phyloP scores from a whole-genome alignment of 164 flowering plant genomes.

The Santalum album region DNA sequence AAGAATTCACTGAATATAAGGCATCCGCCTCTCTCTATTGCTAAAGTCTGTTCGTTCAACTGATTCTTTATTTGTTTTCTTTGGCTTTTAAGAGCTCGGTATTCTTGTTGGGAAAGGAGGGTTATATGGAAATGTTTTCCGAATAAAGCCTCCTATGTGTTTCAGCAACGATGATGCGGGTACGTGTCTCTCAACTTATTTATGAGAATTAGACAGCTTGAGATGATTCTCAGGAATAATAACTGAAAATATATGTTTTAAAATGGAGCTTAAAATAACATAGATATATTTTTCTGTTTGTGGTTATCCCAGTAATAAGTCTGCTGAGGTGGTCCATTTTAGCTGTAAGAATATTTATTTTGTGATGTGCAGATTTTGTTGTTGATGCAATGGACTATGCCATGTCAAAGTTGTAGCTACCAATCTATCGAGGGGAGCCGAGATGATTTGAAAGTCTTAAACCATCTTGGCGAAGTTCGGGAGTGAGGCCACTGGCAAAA shows the following conservation, averaged over 20 bases:
- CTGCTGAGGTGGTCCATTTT: neutral
- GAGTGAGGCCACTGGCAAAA: too few species aligned
- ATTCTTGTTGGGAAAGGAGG: slow-evolving; percentile 91
- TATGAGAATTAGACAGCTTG: too few species aligned
- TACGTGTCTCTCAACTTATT: slow-evolving; percentile 12
- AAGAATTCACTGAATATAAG: neutral
- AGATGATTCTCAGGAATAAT: too few species aligned
- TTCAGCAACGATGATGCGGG: slow-evolving; percentile 94
- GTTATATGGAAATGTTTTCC: slow-evolving; percentile 82
- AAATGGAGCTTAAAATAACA: neutral
- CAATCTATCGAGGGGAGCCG: neutral
- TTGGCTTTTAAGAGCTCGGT: slow-evolving; percentile 53
- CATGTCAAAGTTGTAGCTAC: slow-evolving; percentile 56
- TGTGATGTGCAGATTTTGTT: slow-evolving; percentile 60
- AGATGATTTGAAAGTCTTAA: slow-evolving; percentile 5
- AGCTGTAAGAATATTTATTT: neutral
- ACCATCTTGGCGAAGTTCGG: too few species aligned
- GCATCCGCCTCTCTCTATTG: too few species aligned
- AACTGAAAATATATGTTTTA: too few species aligned
- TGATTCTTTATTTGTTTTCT: neutral
- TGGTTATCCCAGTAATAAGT: too few species aligned
- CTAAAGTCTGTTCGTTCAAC: neutral
- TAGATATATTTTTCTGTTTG: neutral
- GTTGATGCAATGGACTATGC: slow-evolving; percentile 85
- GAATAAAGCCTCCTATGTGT: slow-evolving; percentile 97